phyloP scores from a whole-genome alignment of 352 stramenopile genomes.

The Globisporangium perplexum region DNA sequence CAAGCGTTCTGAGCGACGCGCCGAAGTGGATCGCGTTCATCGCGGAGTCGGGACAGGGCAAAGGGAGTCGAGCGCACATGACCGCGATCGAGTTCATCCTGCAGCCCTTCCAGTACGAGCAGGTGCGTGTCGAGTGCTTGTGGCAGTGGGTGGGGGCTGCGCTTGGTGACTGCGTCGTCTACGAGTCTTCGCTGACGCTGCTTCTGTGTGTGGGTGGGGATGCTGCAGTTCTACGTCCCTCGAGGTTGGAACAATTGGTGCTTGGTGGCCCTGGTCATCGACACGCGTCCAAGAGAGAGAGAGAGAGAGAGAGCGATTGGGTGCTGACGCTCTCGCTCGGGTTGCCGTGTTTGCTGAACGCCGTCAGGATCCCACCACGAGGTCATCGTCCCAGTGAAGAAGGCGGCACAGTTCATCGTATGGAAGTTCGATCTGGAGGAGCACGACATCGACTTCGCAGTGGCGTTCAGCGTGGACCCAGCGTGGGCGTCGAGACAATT shows the following conservation, averaged over 20 bases:
- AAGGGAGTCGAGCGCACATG: conserved; percentile 54
- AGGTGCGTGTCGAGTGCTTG: conserved; percentile 16
- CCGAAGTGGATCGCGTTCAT: conserved; percentile 58
- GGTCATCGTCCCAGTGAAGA: conserved; percentile 36
- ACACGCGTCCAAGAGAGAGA: neutral
- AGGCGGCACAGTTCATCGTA: conserved; percentile 55
- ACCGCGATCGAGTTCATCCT: conserved; percentile 82
- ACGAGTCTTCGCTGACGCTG: neutral
- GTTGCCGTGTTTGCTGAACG: neutral
- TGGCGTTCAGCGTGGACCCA: conserved; percentile 33
- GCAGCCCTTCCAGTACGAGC: conserved; percentile 71
- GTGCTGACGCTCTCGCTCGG: neutral
- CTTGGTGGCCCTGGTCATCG: neutral
- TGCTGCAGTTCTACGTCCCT: neutral
- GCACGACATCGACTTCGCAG: conserved; percentile 74
- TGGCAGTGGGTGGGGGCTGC: conserved; percentile 29
- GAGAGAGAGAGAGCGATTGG: neutral
- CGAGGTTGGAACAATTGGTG: neutral
- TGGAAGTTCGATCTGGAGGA: conserved; percentile 84
- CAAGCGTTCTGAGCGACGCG: conserved; percentile 19
- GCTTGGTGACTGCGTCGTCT: neutral
- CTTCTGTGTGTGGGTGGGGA: neutral
- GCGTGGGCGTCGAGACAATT: conserved; percentile 19
- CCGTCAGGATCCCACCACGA: conserved; percentile 43
- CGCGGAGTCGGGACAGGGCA: conserved; percentile 36